Evolutionary conservation across 352 stramenopile species (phyloP).

Genomic region (Pythium vanterpoolii): DNA sequence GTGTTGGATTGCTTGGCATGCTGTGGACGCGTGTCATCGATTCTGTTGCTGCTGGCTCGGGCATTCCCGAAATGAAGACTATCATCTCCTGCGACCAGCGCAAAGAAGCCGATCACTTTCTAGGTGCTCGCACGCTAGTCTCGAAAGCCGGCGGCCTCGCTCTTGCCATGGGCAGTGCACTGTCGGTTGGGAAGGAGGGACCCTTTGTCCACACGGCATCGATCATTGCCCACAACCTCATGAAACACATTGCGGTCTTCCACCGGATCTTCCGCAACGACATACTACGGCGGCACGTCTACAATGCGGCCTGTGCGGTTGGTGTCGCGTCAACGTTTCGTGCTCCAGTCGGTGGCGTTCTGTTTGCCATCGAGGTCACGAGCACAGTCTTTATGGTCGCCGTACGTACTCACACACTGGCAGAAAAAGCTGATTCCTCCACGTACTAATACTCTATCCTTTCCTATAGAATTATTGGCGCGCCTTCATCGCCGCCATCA

Average conservation of each 20-base stretch:
- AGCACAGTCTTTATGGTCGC: conserved; percentile 71
- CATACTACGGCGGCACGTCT: conserved; percentile 74
- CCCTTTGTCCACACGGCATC: conserved; percentile 94
- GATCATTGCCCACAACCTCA: conserved; percentile 82
- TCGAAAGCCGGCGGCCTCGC: conserved; percentile 89
- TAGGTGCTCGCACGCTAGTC: conserved; percentile 45
- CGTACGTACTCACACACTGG: too few species aligned
- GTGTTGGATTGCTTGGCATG: conserved; percentile 32
- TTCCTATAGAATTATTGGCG: conserved; percentile 56
- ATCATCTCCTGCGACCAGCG: conserved; percentile 65
- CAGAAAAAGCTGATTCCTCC: too few species aligned
- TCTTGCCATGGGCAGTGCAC: conserved; percentile 86
- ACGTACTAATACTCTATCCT: too few species aligned
- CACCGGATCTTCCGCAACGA: conserved; percentile 55
- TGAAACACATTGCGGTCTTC: conserved; percentile 75
- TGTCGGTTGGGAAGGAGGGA: conserved; percentile 96
- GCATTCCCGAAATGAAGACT: conserved; percentile 76
- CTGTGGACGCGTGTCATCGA: conserved; percentile 46
- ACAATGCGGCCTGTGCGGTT: conserved; percentile 85
- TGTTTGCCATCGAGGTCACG: conserved; percentile 91
- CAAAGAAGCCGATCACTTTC: conserved; percentile 43
- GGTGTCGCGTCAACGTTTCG: conserved; percentile 88
- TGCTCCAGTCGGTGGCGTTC: conserved; percentile 83
- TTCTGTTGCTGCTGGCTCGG: conserved; percentile 47
- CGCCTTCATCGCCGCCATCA: conserved; percentile 58